phyloP scores from a whole-genome alignment of 1,284 basidiomycete species.

The Cystobasidiaceae sp. region DNA sequence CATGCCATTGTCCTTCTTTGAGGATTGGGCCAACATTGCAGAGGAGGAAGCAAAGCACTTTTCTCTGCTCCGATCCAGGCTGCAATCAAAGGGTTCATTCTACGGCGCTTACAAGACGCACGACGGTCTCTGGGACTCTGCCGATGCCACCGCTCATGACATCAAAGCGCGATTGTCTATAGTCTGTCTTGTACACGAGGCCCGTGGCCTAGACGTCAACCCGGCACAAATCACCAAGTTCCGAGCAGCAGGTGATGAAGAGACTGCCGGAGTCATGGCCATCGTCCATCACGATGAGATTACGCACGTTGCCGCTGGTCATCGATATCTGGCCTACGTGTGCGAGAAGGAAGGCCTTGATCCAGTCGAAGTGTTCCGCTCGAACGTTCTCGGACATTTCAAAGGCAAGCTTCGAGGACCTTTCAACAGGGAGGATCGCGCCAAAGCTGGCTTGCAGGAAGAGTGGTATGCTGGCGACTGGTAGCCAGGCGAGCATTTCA shows the following conservation, averaged over 20 bases:
- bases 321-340: conserved; percentile 76
- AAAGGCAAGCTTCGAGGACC: conserved; percentile 75
- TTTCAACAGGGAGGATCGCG: conserved; percentile 70
- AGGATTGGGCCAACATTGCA: conserved; percentile 53
- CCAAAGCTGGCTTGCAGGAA: conserved; percentile 55
- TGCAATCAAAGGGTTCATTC: conserved; percentile 59
- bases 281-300: conserved; percentile 80
- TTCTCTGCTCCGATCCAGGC: conserved; percentile 48
- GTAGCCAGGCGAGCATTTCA: too few species aligned
- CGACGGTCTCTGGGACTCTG: conserved; percentile 58
- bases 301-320: conserved; percentile 73
- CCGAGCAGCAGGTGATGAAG: conserved; percentile 60
- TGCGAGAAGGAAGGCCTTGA: conserved; percentile 62
- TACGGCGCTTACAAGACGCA: conserved; percentile 58
- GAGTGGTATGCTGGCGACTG: conserved; percentile 45
- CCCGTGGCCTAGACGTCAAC: conserved; percentile 78
- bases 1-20: conserved; percentile 44
- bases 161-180: conserved; percentile 73
- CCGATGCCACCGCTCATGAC: conserved; percentile 64
- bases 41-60: conserved; percentile 76
- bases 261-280: conserved; percentile 66
- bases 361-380: conserved; percentile 65
- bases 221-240: conserved; percentile 76
- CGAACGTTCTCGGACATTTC: conserved; percentile 69
- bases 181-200: conserved; percentile 85